These are phyloP conservation scores for Trichothecium sympodiale DNA, from an alignment of 2,329 filamentous ascomycete species.

Conservation along the genomic window DNA sequence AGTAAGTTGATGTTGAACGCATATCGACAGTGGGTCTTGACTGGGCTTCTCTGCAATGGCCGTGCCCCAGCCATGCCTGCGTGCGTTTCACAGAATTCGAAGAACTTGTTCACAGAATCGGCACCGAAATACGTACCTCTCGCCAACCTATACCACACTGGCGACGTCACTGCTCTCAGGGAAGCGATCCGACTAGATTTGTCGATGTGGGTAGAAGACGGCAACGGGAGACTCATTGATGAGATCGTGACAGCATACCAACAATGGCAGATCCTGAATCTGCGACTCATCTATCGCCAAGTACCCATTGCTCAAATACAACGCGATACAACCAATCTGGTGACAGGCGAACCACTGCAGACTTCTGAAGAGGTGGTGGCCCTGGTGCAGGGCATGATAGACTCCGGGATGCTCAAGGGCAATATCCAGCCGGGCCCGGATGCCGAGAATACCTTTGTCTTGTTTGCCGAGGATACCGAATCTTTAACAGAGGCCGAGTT, in stretches of 20 bases:
- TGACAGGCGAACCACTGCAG: constrained; percentile 33
- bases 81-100: constrained; percentile 38
- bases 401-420: constrained; percentile 39
- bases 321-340: constrained; percentile 38
- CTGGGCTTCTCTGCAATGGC: constrained; percentile 62
- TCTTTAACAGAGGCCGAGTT: constrained; percentile 40
- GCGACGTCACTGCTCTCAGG: constrained; percentile 44
- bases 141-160: constrained; percentile 54
- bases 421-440: constrained; percentile 33
- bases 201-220: constrained; percentile 56
- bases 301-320: constrained; percentile 44
- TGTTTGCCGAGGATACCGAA: constrained; percentile 32
- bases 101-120: constrained; percentile 45
- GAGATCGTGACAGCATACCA: constrained; percentile 63
- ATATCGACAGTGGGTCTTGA: constrained; percentile 83
- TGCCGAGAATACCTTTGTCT: constrained; percentile 34
- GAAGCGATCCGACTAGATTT: constrained; percentile 49
- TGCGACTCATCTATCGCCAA: constrained; percentile 60
- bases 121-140: constrained; percentile 62
- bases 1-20: constrained; percentile 79
- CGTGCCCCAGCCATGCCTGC: constrained; percentile 42
- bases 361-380: constrained; percentile 30
- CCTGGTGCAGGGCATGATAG: constrained; percentile 45
- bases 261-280: constrained; percentile 61
- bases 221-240: constrained; percentile 59